These are phyloP conservation scores for Ceratobasidium sp. DNA, from an alignment of 1,284 basidiomycete species.

Conservation along the genomic window DNA sequence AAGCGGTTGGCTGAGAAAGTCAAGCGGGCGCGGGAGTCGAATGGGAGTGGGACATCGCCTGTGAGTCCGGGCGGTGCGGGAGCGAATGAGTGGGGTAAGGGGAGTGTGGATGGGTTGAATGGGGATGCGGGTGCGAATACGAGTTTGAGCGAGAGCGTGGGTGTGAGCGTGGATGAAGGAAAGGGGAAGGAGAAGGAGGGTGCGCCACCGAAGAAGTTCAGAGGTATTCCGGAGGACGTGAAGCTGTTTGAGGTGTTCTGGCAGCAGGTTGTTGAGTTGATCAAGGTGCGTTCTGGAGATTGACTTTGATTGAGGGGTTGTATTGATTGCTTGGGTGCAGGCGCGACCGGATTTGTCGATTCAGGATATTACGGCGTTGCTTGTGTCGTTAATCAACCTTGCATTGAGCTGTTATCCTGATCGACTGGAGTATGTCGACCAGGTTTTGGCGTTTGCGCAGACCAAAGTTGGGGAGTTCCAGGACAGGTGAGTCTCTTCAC, in stretches of 20 bases:
- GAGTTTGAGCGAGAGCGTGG: conserved; percentile 27
- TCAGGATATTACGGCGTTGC: conserved; percentile 93
- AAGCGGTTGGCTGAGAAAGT: conserved; percentile 87
- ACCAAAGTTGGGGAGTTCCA: conserved; percentile 87
- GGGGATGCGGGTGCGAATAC: conserved; percentile 46
- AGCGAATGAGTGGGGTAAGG: conserved; percentile 51
- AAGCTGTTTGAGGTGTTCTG: conserved; percentile 97
- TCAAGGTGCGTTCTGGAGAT: conserved; percentile 74
- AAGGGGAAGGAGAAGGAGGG: conserved; percentile 65
- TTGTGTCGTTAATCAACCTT: conserved; percentile 93
- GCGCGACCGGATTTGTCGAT: conserved; percentile 95
- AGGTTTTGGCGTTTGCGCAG: conserved; percentile 88
- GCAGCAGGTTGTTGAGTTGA: conserved; percentile 97
- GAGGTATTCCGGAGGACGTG: conserved; percentile 93
- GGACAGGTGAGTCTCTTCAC: conserved; percentile 69
- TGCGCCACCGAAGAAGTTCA: conserved; percentile 77
- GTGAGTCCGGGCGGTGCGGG: conserved; percentile 53
- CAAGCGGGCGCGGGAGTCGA: conserved; percentile 70
- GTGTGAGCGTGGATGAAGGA: conserved; percentile 61
- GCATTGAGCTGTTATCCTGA: conserved; percentile 96
- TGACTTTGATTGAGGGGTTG: conserved; percentile 25
- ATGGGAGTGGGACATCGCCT: conserved; percentile 60
- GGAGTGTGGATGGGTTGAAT: conserved; percentile 46
- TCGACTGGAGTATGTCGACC: conserved; percentile 93
- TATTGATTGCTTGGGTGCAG: conserved; percentile 59